Percentiles rank a stretch among this genome's conserved stretches.
Evolutionary conservation across 306 rosid species (phyloP).

Genomic region (Glycyrrhiza uralensis): DNA sequence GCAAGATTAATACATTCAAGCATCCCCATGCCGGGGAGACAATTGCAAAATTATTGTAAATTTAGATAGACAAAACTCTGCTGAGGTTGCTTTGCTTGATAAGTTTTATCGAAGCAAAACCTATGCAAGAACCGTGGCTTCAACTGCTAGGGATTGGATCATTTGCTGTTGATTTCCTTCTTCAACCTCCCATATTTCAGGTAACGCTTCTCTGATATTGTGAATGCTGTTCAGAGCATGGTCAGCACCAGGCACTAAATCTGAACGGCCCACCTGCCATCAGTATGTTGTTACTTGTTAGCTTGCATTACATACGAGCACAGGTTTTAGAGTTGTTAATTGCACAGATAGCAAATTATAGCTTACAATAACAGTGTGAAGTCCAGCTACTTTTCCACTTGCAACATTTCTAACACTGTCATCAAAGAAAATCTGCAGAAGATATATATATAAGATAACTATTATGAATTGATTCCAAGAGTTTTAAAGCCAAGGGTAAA

Average conservation of each 20-base stretch:
- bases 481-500: neutral
- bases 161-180: slow-evolving; percentile 24
- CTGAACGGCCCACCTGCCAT: slow-evolving; percentile 75
- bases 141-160: slow-evolving; percentile 31
- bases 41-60: slow-evolving; percentile 12
- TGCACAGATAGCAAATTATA: slow-evolving; percentile 10
- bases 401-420: slow-evolving; percentile 77
- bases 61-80: neutral
- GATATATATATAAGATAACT: slow-evolving; percentile 5
- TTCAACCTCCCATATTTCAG: slow-evolving; percentile 67
- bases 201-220: slow-evolving; percentile 78
- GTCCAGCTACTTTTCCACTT: slow-evolving; percentile 74
- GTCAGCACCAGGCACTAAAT: slow-evolving; percentile 71
- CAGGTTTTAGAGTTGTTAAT: neutral
- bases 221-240: slow-evolving; percentile 76
- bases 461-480: slow-evolving; percentile 3
- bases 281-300: neutral
- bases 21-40: slow-evolving; percentile 8
- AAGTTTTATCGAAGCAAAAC: slow-evolving; percentile 16
- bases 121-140: slow-evolving; percentile 40
- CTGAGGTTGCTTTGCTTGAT: slow-evolving; percentile 20
- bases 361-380: slow-evolving; percentile 78
- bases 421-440: slow-evolving; percentile 74
- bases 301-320: neutral
- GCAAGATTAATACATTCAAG: slow-evolving; percentile 19